phyloP scores from a whole-genome alignment of 202 grass and related monocot genomes.

The Musa balbisiana region DNA sequence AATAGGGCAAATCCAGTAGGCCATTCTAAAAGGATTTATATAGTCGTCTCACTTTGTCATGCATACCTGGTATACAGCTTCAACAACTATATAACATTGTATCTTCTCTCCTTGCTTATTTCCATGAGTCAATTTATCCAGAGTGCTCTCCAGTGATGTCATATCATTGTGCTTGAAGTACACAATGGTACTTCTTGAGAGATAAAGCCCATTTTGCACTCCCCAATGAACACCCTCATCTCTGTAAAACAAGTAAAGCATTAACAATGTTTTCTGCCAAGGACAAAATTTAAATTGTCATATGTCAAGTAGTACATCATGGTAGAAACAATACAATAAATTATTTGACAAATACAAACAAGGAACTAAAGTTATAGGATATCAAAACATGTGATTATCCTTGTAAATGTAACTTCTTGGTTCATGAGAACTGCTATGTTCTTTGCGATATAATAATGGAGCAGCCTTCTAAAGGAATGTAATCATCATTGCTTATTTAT shows the following conservation, averaged over 20 bases:
- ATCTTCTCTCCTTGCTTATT: constrained; percentile 89
- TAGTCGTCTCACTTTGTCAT: neutral
- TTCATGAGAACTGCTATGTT: neutral
- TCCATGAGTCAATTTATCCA: constrained; percentile 73
- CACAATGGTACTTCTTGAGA: constrained; percentile 83
- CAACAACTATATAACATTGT: constrained; percentile 86
- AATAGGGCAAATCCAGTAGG: too few species aligned
- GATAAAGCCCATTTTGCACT: constrained; percentile 86
- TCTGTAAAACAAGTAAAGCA: constrained; percentile 28
- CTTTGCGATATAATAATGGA: neutral
- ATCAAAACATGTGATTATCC: neutral
- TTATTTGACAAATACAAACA: neutral
- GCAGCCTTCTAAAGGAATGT: neutral
- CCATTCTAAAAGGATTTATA: neutral
- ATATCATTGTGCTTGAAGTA: constrained; percentile 99
- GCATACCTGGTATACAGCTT: constrained; percentile 81
- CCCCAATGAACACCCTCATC: constrained; percentile 95
- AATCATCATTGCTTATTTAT: too few species aligned
- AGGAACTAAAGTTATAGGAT: neutral
- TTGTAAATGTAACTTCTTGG: neutral
- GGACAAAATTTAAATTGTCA: neutral
- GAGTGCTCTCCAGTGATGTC: constrained; percentile 66
- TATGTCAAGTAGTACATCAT: neutral
- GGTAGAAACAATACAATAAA: neutral
- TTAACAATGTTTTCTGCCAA: neutral